Base-by-base conservation (phyloP, 441 rosid genomes). In the Erodium texanum region DNA sequence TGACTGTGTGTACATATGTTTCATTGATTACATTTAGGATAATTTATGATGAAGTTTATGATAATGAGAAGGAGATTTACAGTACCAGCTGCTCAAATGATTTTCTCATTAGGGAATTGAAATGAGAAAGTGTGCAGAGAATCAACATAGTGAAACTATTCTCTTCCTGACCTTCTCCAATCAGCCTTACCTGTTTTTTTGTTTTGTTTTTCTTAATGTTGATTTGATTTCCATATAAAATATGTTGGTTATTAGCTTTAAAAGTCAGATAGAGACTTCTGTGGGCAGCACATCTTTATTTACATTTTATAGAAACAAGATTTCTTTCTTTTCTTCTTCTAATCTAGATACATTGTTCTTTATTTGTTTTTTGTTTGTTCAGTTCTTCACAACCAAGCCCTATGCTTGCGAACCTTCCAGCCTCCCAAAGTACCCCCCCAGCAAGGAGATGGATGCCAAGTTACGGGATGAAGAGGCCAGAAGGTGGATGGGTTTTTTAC, bases 361-460 rank as follows among this genome's bases (percentile, higher is more conserved):
- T 29, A 38, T 20, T 48, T 62, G 50, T 48, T 3, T 29, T 45
- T 20, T 48, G 9, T 41, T 72, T 68, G n/a, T 75, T 72, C 82
- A 85, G 92, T 85, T 83, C 78, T 85, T 87, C 52, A 73, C 66
- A 24, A 81, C 82, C 24, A 76, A 78, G 76, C 89, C 89, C 71
- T 74, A 77, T 77, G 82, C 89, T 67, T 83, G 92, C 66, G 85
- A 85, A 41, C 87, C 92, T 62, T 85, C 92, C 36, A 78, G 76
- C 70, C 85, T 85, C 68, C 89, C 92, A 68, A 85, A 82, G 20
- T 87, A 85, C 45, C 81, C 92, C 65, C 87, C 92, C 50, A 82
- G 82, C 78, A 85, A 83, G 65, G 89, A 87, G 78, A 78, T 83
- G 74, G 76, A 85, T 78, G 83, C 84, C 68, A 77, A 75, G 66